Percentiles rank a stretch among this genome's conserved stretches.
Evolutionary conservation across 352 stramenopile genomes (phyloP).

Genomic region (Thraustochytrium striatum): DNA sequence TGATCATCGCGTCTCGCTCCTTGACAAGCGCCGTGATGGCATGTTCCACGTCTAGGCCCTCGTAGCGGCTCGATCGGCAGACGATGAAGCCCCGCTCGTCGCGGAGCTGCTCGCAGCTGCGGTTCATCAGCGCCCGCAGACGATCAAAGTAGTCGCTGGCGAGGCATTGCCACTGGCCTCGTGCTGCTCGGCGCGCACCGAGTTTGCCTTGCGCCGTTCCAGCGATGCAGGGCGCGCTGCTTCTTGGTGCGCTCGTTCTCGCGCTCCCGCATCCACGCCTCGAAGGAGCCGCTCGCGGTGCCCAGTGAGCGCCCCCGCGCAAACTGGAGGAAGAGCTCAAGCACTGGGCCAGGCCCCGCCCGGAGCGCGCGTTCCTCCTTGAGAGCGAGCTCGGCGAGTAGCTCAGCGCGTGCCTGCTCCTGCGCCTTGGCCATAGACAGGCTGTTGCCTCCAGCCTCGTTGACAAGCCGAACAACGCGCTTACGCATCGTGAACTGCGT

Average conservation of each 20-base stretch:
- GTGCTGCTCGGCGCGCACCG: too few relatives aligned
- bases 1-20: background rate
- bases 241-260: slow-evolving; percentile 3
- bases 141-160: background rate
- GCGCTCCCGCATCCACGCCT: background rate
- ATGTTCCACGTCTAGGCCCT: slow-evolving; percentile 1
- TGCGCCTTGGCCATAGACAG: background rate
- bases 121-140: background rate
- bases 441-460: too few relatives aligned
- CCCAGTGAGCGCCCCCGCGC: background rate
- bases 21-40: slow-evolving; percentile 17
- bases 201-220: background rate
- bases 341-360: background rate
- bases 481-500: background rate
- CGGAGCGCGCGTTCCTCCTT: background rate
- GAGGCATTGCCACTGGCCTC: background rate
- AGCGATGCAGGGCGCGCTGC: background rate
- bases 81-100: background rate
- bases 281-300: background rate
- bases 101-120: background rate
- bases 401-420: background rate
- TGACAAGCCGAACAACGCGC: background rate
- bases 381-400: background rate
- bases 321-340: slow-evolving; percentile 3
- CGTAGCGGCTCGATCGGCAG: background rate